Evolutionary conservation across 345 rosid genomes (phyloP).

Genomic region (Viola odorata): DNA sequence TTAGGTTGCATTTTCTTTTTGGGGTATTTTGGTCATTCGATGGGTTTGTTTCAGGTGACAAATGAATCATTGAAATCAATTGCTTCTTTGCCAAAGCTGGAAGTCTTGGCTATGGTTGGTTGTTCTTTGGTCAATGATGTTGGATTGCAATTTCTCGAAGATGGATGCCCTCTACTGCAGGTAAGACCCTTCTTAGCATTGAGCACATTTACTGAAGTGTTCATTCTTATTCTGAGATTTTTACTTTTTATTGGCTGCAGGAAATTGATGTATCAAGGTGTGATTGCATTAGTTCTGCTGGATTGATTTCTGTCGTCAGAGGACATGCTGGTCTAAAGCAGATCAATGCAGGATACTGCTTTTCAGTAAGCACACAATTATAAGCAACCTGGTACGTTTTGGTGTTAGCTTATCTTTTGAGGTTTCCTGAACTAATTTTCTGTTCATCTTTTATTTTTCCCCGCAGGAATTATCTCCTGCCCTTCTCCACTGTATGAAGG

Average conservation of each 20-base stretch:
- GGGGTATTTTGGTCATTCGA: not conserved
- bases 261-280: constrained; percentile 76
- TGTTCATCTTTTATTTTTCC: constrained; percentile 2
- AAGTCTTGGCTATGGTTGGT: constrained; percentile 48
- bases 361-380: constrained; percentile 48
- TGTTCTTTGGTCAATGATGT: constrained; percentile 61
- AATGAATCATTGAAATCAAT: constrained; percentile 60
- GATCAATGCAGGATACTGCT: constrained; percentile 57
- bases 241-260: constrained; percentile 26
- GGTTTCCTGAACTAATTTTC: constrained; percentile 4
- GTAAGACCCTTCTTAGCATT: constrained; percentile 22
- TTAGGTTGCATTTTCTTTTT: constrained; percentile 2
- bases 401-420: not conserved
- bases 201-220: too few relatives aligned
- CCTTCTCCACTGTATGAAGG: constrained; percentile 36
- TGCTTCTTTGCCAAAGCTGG: constrained; percentile 56
- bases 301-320: constrained; percentile 44
- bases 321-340: constrained; percentile 53
- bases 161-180: constrained; percentile 62
- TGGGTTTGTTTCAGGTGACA: constrained; percentile 50
- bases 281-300: constrained; percentile 46
- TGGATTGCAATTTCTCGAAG: constrained; percentile 53
- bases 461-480: constrained; percentile 49
- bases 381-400: not conserved
- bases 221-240: too few relatives aligned